phyloP scores from a whole-genome alignment of 2,329 filamentous ascomycete species.

The Rhynchosporium secalis region DNA sequence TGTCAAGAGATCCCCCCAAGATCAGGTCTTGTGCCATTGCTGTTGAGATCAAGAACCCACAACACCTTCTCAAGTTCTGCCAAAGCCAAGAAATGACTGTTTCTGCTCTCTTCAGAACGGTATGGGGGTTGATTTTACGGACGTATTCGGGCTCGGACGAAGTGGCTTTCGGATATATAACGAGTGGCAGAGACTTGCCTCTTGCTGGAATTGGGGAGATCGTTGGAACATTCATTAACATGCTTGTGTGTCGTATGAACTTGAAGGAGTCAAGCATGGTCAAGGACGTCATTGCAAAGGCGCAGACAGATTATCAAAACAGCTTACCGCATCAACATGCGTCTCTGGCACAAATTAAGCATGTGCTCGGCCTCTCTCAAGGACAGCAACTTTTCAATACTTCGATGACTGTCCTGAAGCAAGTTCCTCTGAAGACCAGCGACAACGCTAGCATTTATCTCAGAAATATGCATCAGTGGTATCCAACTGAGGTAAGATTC shows the following conservation, averaged over 20 bases:
- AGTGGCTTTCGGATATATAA: conserved; percentile 45
- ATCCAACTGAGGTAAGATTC: conserved; percentile 20
- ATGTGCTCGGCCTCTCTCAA: conserved; percentile 21
- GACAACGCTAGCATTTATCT: conserved; percentile 16
- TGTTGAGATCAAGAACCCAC: conserved; percentile 29
- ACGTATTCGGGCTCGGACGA: conserved; percentile 39
- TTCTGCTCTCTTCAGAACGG: conserved; percentile 42
- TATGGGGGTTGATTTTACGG: conserved; percentile 46
- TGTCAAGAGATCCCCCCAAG: conserved; percentile 8
- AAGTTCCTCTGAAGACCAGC: conserved; percentile 7
- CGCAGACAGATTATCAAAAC: conserved; percentile 40
- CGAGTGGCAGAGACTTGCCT: conserved; percentile 47
- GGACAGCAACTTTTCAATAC: conserved; percentile 33
- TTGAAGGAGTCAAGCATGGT: conserved; percentile 34
- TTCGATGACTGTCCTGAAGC: conserved; percentile 26
- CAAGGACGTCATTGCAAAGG: conserved; percentile 27
- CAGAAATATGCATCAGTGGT: conserved; percentile 16
- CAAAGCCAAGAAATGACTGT: conserved; percentile 42
- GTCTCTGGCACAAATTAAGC: conserved; percentile 46
- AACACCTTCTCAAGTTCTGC: conserved; percentile 40
- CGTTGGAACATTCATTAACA: conserved; percentile 49
- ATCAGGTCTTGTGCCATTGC: conserved; percentile 18
- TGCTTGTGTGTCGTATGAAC: conserved; percentile 38
- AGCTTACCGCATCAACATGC: conserved; percentile 42
- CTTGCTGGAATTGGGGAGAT: conserved; percentile 47